phyloP scores from a whole-genome alignment of 805 yeast genomes.

The Yamadazyma laniorum region DNA sequence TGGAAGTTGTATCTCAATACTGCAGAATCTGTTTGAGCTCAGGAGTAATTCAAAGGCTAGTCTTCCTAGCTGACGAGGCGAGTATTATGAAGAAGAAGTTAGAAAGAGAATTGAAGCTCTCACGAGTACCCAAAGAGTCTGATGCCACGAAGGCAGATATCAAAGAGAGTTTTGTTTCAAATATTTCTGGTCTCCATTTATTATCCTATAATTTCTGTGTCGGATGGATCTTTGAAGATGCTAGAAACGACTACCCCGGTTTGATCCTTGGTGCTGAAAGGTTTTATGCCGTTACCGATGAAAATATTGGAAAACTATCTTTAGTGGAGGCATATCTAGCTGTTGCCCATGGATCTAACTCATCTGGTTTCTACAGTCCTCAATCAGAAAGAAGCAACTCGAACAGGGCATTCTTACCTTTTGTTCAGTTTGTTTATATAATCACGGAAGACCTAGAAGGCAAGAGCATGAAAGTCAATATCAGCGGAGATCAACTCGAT shows the following conservation, averaged over 20 bases:
- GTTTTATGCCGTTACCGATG: constrained; percentile 63
- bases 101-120: constrained; percentile 1
- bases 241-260: constrained; percentile 57
- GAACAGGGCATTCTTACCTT: constrained; percentile 68
- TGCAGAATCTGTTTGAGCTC: constrained; percentile 61
- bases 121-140: background rate
- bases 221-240: constrained; percentile 72
- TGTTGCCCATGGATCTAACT: constrained; percentile 59
- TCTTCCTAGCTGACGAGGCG: constrained; percentile 32
- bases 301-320: constrained; percentile 63
- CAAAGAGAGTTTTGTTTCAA: constrained; percentile 10
- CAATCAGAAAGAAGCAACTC: constrained; percentile 46
- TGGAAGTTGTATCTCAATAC: constrained; percentile 58
- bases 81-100: constrained; percentile 7
- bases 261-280: constrained; percentile 75
- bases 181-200: constrained; percentile 53
- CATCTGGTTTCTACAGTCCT: constrained; percentile 48
- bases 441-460: constrained; percentile 26
- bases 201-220: constrained; percentile 64
- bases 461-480: constrained; percentile 41
- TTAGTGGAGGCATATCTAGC: constrained; percentile 69
- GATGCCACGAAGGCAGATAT: no score
- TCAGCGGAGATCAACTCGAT: constrained; percentile 69
- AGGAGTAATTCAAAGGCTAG: constrained; percentile 38
- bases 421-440: constrained; percentile 56